Evolutionary conservation across 176 grass and related monocot genomes (phyloP).

Genomic region (Calamus simplicifolius): DNA sequence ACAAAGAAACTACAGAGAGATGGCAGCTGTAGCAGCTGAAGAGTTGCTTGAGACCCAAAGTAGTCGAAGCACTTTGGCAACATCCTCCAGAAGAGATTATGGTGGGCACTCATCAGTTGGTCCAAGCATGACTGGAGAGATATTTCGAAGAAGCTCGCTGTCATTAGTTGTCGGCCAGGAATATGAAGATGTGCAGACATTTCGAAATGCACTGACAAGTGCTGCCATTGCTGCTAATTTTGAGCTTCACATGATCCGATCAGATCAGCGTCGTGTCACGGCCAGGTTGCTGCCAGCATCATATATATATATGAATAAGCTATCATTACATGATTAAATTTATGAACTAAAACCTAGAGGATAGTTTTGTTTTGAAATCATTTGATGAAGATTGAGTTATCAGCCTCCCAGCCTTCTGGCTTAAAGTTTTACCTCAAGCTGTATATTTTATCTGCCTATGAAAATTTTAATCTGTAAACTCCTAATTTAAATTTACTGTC

Average conservation of each 20-base stretch:
- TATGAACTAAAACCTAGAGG: too few species aligned
- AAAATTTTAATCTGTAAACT: too few species aligned
- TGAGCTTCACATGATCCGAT: conserved; percentile 12
- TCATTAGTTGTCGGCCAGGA: conserved; percentile 14
- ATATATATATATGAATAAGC: neutral
- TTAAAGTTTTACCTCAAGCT: too few species aligned
- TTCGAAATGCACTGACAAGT: conserved; percentile 9
- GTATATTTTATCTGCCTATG: too few species aligned
- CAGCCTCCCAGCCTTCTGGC: too few species aligned
- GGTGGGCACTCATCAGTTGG: neutral
- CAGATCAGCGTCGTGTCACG: conserved; percentile 18
- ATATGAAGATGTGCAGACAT: conserved; percentile 17
- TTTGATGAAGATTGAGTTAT: too few species aligned
- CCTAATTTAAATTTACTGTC: too few species aligned
- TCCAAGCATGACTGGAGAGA: conserved; percentile 2
- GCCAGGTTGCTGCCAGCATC: neutral
- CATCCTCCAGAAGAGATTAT: conserved; percentile 10
- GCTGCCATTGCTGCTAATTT: conserved; percentile 16
- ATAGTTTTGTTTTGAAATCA: too few species aligned
- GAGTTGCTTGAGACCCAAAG: neutral
- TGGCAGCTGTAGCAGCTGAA: neutral
- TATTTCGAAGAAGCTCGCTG: conserved; percentile 3
- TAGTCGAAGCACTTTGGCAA: neutral
- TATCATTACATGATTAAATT: too few species aligned
- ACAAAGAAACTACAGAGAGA: conserved; percentile 3